Conservation (phyloP, 192 early-diverging fungal species). For the Piromyces finnis region DNA sequence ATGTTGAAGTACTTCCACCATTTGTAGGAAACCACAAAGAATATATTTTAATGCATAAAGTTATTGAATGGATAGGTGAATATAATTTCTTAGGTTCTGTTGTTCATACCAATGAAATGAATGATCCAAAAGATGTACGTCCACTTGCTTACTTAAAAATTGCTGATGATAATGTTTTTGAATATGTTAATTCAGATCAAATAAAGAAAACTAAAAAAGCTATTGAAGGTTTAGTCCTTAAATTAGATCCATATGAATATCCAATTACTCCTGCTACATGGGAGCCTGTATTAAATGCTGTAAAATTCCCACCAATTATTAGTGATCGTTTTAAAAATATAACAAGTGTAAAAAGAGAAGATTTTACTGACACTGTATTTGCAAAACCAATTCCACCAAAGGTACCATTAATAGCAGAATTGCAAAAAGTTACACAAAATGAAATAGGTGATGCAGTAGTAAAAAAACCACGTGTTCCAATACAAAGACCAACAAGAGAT, state of each 20-base stretch:
- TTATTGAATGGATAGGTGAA: neutral
- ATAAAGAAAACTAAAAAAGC: neutral
- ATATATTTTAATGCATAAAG: neutral
- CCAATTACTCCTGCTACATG: neutral
- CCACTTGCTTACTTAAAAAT: neutral
- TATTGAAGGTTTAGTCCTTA: neutral
- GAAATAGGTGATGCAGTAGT: neutral
- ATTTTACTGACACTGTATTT: neutral
- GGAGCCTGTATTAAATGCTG: neutral
- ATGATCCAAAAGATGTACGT: neutral
- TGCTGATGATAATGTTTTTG: neutral
- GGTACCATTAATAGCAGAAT: neutral
- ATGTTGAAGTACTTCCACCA: neutral
- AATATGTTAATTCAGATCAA: neutral
- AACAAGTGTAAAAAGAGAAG: neutral
- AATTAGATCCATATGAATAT: neutral
- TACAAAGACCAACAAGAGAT: neutral
- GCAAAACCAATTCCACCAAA: neutral
- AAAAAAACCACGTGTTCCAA: neutral
- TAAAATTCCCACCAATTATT: neutral
- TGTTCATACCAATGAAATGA: neutral
- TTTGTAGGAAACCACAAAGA: neutral
- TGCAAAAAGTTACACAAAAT: neutral
- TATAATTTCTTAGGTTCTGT: neutral
- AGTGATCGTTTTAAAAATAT: neutral